Evolutionary conservation across 2,329 filamentous ascomycete genomes (phyloP).

Genomic region (Fusarium fujikuroi): DNA sequence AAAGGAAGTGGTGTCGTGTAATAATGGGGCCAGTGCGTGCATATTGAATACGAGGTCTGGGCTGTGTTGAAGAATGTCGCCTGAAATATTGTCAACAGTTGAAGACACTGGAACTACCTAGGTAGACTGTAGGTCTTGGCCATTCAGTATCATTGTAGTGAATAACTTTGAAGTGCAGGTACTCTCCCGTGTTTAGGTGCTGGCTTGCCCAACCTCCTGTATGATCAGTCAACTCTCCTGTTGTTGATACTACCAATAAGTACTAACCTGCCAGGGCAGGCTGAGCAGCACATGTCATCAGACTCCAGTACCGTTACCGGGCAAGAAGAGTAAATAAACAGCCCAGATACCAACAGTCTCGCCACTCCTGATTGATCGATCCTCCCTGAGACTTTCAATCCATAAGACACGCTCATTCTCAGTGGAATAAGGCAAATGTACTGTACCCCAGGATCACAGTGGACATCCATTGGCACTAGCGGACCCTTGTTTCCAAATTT

Average conservation of each 20-base stretch:
- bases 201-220: neutral
- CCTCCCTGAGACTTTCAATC: neutral
- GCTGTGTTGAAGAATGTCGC: neutral
- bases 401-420: neutral
- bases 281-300: neutral
- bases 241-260: too few relatives aligned
- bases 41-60: slow-evolving; percentile 21
- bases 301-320: neutral
- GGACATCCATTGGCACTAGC: slow-evolving; percentile 6
- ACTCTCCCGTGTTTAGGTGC: neutral
- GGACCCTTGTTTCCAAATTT: slow-evolving; percentile 30
- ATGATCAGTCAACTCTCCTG: neutral
- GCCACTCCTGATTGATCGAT: neutral
- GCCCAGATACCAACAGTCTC: neutral
- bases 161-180: neutral
- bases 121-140: neutral
- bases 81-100: neutral
- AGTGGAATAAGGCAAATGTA: neutral
- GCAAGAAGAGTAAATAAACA: neutral
- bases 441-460: slow-evolving; percentile 13
- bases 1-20: slow-evolving; percentile 2
- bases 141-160: neutral
- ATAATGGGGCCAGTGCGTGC: slow-evolving; percentile 1
- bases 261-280: neutral
- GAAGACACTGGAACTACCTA: neutral